These are phyloP conservation scores for Erigeron canadensis DNA, from an alignment of 129 eudicot genomes.

Conservation along the genomic window DNA sequence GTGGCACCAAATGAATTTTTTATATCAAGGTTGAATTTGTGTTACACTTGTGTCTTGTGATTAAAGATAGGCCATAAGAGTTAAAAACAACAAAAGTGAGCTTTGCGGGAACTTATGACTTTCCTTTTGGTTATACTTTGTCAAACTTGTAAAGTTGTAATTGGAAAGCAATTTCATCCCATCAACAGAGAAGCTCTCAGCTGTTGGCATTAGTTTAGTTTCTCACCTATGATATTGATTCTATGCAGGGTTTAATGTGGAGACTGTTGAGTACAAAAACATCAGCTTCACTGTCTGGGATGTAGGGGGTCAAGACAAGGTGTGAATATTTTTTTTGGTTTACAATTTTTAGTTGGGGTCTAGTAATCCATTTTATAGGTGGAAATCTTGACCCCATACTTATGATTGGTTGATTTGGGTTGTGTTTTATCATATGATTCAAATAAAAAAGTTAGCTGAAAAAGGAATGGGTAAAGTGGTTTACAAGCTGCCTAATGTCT, in stretches of 20 bases:
- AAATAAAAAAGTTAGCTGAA: too few species aligned
- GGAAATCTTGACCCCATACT: too few species aligned
- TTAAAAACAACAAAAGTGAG: neutral
- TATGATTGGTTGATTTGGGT: too few species aligned
- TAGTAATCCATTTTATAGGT: neutral
- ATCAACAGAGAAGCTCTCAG: neutral
- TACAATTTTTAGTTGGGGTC: neutral
- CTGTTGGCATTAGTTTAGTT: neutral
- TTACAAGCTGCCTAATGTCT: too few species aligned
- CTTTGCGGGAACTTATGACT: slow-evolving; percentile 8
- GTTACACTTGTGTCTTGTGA: neutral
- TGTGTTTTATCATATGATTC: too few species aligned
- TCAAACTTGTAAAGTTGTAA: too few species aligned
- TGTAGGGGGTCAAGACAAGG: slow-evolving; percentile 68
- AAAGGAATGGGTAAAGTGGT: too few species aligned
- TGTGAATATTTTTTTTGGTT: slow-evolving; percentile 3
- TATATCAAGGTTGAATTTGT: slow-evolving; percentile 3
- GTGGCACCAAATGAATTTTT: neutral
- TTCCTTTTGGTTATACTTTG: too few species aligned
- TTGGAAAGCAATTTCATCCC: slow-evolving; percentile 1
- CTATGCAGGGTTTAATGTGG: slow-evolving; percentile 51
- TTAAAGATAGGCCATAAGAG: neutral
- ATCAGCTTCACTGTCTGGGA: slow-evolving; percentile 64
- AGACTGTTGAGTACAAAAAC: slow-evolving; percentile 59
- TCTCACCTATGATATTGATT: slow-evolving; percentile 11